Evolutionary conservation across 345 rosid species (phyloP).

Genomic region (Microcos paniculata): DNA sequence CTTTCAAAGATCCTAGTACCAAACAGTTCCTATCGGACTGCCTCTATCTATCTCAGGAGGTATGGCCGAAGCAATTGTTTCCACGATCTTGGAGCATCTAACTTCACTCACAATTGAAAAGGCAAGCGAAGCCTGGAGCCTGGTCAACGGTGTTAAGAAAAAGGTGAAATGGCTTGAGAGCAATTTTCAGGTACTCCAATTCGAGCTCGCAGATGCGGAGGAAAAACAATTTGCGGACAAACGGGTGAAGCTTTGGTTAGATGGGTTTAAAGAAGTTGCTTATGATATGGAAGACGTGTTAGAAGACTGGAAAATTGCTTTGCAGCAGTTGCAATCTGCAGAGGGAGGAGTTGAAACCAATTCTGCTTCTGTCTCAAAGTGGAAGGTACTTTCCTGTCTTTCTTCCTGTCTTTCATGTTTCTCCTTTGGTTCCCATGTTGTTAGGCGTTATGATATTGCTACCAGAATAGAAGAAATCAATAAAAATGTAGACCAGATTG

Average conservation of each 20-base stretch:
- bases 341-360: not conserved
- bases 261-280: not conserved
- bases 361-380: not conserved
- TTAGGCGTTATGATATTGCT: constrained; percentile 1
- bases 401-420: not conserved
- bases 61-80: not conserved
- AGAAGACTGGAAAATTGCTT: not conserved
- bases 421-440: not conserved
- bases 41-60: too few species aligned
- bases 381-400: not conserved
- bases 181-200: not conserved
- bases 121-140: not conserved
- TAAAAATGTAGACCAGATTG: not conserved
- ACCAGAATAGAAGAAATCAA: not conserved
- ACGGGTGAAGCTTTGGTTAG: not conserved
- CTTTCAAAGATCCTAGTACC: too few species aligned
- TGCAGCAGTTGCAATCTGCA: too few species aligned
- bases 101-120: not conserved
- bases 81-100: not conserved
- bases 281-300: not conserved
- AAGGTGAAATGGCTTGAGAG: not conserved
- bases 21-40: too few species aligned
- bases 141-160: not conserved
- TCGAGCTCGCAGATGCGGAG: constrained; percentile 7
- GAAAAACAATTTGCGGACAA: not conserved